These are phyloP conservation scores for Prunus armeniaca DNA, from an alignment of 306 rosid species.

Conservation along the genomic window DNA sequence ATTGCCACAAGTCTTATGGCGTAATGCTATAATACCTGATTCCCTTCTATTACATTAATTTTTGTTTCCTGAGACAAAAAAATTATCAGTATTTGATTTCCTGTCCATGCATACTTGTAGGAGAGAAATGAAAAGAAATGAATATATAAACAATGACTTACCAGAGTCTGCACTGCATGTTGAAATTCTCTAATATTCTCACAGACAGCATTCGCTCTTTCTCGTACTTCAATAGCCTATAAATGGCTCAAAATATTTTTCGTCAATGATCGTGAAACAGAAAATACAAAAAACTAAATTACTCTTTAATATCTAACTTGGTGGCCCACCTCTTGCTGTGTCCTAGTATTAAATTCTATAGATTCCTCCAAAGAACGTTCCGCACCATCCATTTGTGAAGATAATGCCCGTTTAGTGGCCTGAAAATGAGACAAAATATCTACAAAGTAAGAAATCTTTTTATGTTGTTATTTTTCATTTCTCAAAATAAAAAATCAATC, in stretches of 20 bases:
- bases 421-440: slow-evolving; percentile 34
- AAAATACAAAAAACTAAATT: background rate
- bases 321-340: slow-evolving; percentile 56
- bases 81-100: slow-evolving; percentile 25
- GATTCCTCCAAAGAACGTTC: slow-evolving; percentile 60
- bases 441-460: slow-evolving; percentile 16
- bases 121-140: background rate
- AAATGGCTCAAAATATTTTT: slow-evolving; percentile 15
- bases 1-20: background rate
- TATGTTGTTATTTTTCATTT: background rate
- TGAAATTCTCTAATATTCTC: slow-evolving; percentile 47
- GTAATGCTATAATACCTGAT: slow-evolving; percentile 55
- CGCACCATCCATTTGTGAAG: slow-evolving; percentile 51
- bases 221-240: slow-evolving; percentile 58
- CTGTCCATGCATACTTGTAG: slow-evolving; percentile 6
- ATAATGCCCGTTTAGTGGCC: slow-evolving; percentile 61
- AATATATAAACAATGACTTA: slow-evolving; percentile 31
- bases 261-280: background rate
- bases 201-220: slow-evolving; percentile 37
- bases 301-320: slow-evolving; percentile 9
- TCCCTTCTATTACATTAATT: slow-evolving; percentile 65
- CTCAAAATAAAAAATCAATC: slow-evolving; percentile 7
- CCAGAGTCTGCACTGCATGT: slow-evolving; percentile 56
- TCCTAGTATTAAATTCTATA: slow-evolving; percentile 38
- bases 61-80: slow-evolving; percentile 54